Evolutionary conservation across 139 green algal genomes (phyloP).

Genomic region (Chlamydomonas urium): DNA sequence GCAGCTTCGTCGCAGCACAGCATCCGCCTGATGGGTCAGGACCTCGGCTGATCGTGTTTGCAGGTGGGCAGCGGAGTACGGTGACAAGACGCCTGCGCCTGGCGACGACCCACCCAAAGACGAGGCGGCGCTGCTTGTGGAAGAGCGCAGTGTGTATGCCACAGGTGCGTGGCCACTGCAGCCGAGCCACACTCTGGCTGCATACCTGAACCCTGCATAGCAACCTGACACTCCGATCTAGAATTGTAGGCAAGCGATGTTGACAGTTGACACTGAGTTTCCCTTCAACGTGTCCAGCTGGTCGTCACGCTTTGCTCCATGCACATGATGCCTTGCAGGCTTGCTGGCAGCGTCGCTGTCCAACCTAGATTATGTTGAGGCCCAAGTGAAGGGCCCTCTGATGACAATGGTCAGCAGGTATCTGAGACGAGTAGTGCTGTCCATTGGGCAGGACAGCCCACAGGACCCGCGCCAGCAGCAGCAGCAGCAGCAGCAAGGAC

Average conservation of each 20-base stretch:
- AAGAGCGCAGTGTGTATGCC: slow-evolving; percentile 41
- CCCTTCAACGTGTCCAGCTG: neutral
- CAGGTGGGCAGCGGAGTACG: slow-evolving; percentile 3
- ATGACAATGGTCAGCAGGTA: neutral
- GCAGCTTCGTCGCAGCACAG: neutral
- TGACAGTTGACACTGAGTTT: no score
- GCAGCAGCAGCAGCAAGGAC: neutral
- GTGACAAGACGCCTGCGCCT: slow-evolving; percentile 19
- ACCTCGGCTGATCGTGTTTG: neutral
- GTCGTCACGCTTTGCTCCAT: neutral
- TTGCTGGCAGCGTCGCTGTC: neutral
- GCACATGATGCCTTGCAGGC: no score
- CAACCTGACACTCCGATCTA: no score
- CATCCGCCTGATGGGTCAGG: neutral
- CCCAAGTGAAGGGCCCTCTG: slow-evolving; percentile 1
- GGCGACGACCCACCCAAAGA: slow-evolving; percentile 9
- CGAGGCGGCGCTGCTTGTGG: slow-evolving; percentile 24
- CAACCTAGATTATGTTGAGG: slow-evolving; percentile 7
- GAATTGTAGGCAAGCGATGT: no score
- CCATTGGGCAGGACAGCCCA: no score
- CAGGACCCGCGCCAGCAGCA: neutral
- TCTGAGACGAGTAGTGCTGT: neutral
- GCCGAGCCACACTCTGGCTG: no score
- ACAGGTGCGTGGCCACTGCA: no score
- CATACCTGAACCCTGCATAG: no score